Percentiles rank a stretch among this genome's conserved stretches.
Conservation (phyloP, 1,284 basidiomycete genomes). For the Pseudozyma tsukubaensis region DNA sequence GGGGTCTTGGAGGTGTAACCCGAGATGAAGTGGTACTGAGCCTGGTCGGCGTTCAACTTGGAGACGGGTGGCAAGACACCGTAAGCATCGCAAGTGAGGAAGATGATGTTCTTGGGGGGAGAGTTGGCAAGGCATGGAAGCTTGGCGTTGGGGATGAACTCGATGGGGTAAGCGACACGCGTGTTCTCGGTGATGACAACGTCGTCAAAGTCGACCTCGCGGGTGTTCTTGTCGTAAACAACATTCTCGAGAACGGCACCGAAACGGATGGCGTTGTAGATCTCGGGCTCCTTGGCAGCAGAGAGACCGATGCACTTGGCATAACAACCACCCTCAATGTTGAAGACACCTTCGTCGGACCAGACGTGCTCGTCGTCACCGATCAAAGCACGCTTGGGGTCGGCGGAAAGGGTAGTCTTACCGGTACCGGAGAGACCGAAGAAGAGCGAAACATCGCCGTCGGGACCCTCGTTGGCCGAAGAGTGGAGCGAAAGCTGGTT, state of each 20-base stretch:
- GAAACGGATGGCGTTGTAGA: constrained; percentile 93
- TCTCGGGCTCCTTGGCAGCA: constrained; percentile 95
- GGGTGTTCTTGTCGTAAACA: constrained; percentile 90
- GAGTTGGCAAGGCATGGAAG: constrained; percentile 70
- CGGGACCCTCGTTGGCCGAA: constrained; percentile 94
- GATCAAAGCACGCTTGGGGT: constrained; percentile 64
- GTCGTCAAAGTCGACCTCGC: constrained; percentile 94
- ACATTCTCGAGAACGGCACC: constrained; percentile 99
- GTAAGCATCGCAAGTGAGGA: constrained; percentile 97
- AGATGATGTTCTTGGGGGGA: constrained; percentile 85
- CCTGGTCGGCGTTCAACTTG: constrained; percentile 91
- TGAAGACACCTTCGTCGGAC: constrained; percentile 84
- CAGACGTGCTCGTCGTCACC: constrained; percentile 69
- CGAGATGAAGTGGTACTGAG: constrained; percentile 78
- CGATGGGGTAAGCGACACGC: constrained; percentile 76
- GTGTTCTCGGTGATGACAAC: constrained; percentile 98
- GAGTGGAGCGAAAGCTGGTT: constrained; percentile 98
- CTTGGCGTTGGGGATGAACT: constrained; percentile 91
- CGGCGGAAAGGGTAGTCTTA: constrained; percentile 76
- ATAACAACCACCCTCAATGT: constrained; percentile 99
- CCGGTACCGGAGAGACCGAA: constrained; percentile 98
- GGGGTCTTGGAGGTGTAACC: constrained; percentile 89
- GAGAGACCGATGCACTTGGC: constrained; percentile 98
- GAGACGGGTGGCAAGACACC: constrained; percentile 97
- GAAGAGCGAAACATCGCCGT: constrained; percentile 95